Evolutionary conservation across 768 basidiomycete genomes (phyloP), one percentile per base, ranked within the genome.

Genomic region (Boletus reticuloceps): DNA sequence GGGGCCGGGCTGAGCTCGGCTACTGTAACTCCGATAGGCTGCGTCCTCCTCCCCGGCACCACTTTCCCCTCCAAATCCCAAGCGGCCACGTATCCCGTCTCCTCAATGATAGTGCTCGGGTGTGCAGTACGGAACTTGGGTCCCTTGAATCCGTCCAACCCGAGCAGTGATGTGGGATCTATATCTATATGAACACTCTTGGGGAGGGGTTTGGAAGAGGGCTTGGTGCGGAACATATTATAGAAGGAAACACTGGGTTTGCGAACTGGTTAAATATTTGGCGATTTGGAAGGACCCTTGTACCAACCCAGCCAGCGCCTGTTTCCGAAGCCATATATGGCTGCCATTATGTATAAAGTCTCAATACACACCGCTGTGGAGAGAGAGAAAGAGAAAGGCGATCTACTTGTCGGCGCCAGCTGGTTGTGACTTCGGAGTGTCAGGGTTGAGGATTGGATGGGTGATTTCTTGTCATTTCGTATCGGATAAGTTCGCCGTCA

Each of bases 271-370:
- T 12, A 70, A 48, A 10, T 58, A 59, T 50, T 64, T 65, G 25
- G 60, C 66, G 13, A 68, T 49, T 9, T 59, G 59, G 49, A 70
- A 66, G 25, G 67, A 64, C 1, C 72, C 72, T 73, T 74, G 51
- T 72, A 74, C 64, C 63, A 73, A 11, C 73, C 72, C 17, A 71
- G 42, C 61, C 58, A 74, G 12, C 61, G 63, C 19, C 58, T 58
- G 12, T 56, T 52, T n/a, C 57, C 54, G 34, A 63, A 67, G 20
- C 1, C 20, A 20, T 20, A 20, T 20, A 20, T 20, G 2, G 31
- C 68, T n/a, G 63, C 53, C 6, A 56, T 57, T 64, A 72, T 66
- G 20, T n/a, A n/a, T n/a, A n/a, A 22, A 22, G 20, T 20, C 20
- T 20, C 20, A 20, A 20, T 20, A 20, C 20, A 20, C 20, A 20